Evolutionary conservation across 2,329 filamentous ascomycete genomes (phyloP), one percentile per base, ranked within the genome.

Genomic region (Verticillium longisporum): DNA sequence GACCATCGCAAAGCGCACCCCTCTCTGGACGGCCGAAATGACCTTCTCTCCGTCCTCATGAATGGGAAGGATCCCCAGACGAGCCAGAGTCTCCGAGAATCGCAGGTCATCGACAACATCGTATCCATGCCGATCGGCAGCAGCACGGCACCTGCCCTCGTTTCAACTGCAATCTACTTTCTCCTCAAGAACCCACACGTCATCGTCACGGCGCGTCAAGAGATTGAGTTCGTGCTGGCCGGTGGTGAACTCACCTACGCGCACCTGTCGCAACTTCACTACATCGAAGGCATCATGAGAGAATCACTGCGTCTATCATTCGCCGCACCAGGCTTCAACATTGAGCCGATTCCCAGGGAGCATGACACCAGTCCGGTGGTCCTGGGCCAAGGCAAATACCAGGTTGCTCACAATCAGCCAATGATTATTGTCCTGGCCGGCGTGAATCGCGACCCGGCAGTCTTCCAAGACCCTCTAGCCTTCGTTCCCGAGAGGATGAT

Each of bases 101-200:
- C 82, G 10, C 83, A 84, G 62, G 80, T 89, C 57, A 79, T 88
- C 56, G 85, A 89, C 71, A 88, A 91, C 70, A 85, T 91, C 65
- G 83, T 89, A 59, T 82, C 83, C 2, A 88, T 90, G 77, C 81
- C 88, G 50, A 86, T 86, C 58, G 84, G 82, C 4, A 80, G 76
- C 70, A 79, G 75, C 68, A 83, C 80, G 0, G 77, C 79, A 3
- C 79, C 79, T 1, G 79, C 77, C 62, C 72, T 75, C 67, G 68
- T 82, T 63, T 75, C 72, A 63, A 75, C 72, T 7, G 73, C 75
- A 9, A 79, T 86, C 62, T 79, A 81, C 65, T 78, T 82, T 58
- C 73, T 87, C 2, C 64, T 81, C 1, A 78, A 80, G 70, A 82
- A 82, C 67, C 83, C 83, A 0, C 69, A 74, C 0, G 76, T 73